Evolutionary conservation across 768 basidiomycete species (phyloP), one percentile per base, ranked within the genome.

Genomic region (Auricularia heimuer): DNA sequence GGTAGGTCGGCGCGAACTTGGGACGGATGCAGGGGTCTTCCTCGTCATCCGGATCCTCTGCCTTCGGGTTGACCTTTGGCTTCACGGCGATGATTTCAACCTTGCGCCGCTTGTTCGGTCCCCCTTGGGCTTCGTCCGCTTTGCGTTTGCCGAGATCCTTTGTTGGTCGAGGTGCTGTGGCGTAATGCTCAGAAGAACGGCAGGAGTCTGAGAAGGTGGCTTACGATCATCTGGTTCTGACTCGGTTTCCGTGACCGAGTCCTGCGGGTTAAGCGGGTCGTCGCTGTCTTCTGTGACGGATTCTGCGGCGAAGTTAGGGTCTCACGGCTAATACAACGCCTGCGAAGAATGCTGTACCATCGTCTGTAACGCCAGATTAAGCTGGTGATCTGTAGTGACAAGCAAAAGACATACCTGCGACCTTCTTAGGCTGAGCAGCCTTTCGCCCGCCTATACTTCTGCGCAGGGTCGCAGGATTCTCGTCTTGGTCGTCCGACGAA

Each of bases 251-350:
- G 56, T 60, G 11, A n/a, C 56, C 6, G 29, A 33, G 4, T 12
- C 14, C 10, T 60, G 8, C 29, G 34, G 56, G 10, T 24, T 18
- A 7, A 60, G n/a, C 54, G 2, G n/a, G 54, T n/a, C 14, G 29
- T 60, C 56, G 56, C 56, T 60, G 24, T 60, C 56, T 33, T 60
- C 56, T 21, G 56, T 60, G 11, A 33, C 56, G 29, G 56, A 60
- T 24, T 60, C 56, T 60, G 56, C 24, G 24, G 14, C 56, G 8
- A 60, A 24, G 34, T 29, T 33, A 35, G 34, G 10, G 11, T 12
- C 8, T 54, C 29, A 18, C 54, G 29, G 7, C 47, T 14, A 18
- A 33, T 24, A 6, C 56, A 60, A 18, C 10, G 44, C 54, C 10
- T n/a, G 33, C 7, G 56, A 60, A 60, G 56, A 11, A 16, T 14